A percentile compares a stretch with the other conserved stretches of the same genome.
phyloP scores from a whole-genome alignment of 495 filamentous ascomycete species.

The Paragyromitra xinjiangensis region DNA sequence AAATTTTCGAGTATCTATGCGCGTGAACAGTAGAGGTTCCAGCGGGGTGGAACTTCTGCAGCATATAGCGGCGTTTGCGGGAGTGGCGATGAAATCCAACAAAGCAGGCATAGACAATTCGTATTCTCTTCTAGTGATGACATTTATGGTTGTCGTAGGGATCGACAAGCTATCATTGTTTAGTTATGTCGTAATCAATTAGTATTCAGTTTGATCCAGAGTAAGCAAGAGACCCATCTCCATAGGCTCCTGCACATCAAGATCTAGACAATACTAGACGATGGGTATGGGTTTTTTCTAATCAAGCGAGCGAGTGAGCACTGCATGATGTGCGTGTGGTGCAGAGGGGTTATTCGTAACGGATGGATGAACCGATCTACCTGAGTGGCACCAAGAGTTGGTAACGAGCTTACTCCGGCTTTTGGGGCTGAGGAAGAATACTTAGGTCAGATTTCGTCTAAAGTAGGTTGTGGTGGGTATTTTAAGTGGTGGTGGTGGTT shows the following conservation, averaged over 20 bases:
- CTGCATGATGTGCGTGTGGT: not conserved
- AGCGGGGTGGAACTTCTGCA: not conserved
- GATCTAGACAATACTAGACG: not conserved
- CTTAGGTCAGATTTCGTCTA: slow-evolving; percentile 14
- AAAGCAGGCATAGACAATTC: not conserved
- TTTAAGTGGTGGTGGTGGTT: slow-evolving; percentile 4
- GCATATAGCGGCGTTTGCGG: too few relatives aligned
- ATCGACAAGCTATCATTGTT: too few relatives aligned
- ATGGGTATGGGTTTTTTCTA: not conserved
- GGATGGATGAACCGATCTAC: slow-evolving; percentile 12
- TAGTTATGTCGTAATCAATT: too few relatives aligned
- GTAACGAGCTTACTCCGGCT: not conserved
- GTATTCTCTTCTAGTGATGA: not conserved
- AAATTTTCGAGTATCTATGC: not conserved
- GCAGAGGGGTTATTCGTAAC: not conserved
- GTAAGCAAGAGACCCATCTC: slow-evolving; percentile 13
- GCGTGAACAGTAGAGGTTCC: slow-evolving; percentile 8
- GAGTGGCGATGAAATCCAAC: not conserved
- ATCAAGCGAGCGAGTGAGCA: slow-evolving; percentile 24
- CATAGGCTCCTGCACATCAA: not conserved
- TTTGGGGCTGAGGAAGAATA: not conserved
- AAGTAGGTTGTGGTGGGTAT: slow-evolving; percentile 22
- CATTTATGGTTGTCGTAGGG: too few relatives aligned
- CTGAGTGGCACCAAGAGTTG: not conserved
- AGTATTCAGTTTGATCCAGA: not conserved